phyloP scores from a whole-genome alignment of 495 filamentous ascomycete species.

The Cercophora scortea region DNA sequence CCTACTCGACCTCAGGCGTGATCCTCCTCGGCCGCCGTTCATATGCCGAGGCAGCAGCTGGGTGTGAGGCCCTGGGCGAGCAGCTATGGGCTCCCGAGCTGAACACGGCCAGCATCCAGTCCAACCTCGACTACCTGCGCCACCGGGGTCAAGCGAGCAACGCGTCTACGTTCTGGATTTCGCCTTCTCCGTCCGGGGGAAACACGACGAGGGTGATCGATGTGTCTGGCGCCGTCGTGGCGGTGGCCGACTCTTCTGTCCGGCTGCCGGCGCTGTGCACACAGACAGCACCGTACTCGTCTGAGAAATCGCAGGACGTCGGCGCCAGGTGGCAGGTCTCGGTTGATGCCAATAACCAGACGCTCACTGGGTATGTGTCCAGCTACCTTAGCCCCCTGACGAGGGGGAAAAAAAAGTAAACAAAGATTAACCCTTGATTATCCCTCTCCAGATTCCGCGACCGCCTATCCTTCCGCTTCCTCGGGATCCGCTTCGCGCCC shows the following conservation, averaged over 20 bases:
- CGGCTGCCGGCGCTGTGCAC: constrained; percentile 34
- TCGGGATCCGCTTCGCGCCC: constrained; percentile 34
- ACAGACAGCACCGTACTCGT: constrained; percentile 39
- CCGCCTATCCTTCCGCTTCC: constrained; percentile 43
- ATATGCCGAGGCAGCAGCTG: constrained; percentile 16
- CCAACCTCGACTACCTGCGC: constrained; percentile 32
- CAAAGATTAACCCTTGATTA: background rate
- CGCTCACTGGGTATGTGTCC: constrained; percentile 34
- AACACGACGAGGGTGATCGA: constrained; percentile 14
- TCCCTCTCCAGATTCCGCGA: constrained; percentile 39
- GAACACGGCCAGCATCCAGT: constrained; percentile 26
- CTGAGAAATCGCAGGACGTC: constrained; percentile 27
- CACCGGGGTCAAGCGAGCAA: constrained; percentile 15
- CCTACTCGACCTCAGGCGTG: constrained; percentile 29
- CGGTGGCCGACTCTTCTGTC: background rate
- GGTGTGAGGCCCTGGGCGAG: constrained; percentile 33
- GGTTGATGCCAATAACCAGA: constrained; percentile 35
- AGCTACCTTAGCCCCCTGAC: no score
- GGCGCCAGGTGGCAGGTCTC: constrained; percentile 35
- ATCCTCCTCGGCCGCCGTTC: constrained; percentile 26
- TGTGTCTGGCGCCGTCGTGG: constrained; percentile 13
- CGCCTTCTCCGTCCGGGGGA: background rate
- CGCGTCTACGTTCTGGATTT: constrained; percentile 32
- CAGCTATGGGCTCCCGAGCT: constrained; percentile 33
- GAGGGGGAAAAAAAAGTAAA: no score